Percentiles rank a stretch among this genome's conserved stretches.
phyloP scores from a whole-genome alignment of 495 filamentous ascomycete genomes.

The Pyrenula massariospora region DNA sequence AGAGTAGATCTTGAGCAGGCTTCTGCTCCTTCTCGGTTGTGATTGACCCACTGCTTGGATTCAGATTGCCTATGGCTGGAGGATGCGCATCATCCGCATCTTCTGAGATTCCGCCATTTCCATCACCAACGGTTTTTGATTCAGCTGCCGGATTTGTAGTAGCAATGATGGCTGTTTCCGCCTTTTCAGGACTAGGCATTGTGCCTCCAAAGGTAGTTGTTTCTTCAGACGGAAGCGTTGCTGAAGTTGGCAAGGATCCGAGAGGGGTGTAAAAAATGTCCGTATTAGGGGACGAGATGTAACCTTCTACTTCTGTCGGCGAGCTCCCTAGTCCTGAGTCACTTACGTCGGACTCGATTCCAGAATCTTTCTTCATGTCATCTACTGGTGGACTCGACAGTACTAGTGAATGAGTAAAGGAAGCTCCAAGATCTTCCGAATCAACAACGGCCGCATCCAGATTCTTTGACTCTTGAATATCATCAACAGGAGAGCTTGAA shows the following conservation, averaged over 20 bases:
- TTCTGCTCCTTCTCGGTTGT: background rate
- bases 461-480: background rate
- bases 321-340: background rate
- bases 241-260: background rate
- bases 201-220: background rate
- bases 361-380: background rate
- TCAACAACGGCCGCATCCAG: background rate
- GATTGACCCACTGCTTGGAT: background rate
- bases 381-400: background rate
- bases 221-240: background rate
- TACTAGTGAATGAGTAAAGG: background rate
- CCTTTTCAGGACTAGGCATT: background rate
- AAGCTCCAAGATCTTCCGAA: background rate
- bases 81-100: background rate
- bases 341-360: background rate
- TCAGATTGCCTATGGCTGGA: too few species aligned
- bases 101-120: background rate
- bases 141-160: background rate
- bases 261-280: background rate
- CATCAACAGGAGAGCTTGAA: background rate
- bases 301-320: background rate
- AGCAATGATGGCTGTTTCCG: background rate
- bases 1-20: background rate
- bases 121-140: background rate
- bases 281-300: background rate